Evolutionary conservation across 768 basidiomycete genomes (phyloP), one percentile per base, ranked within the genome.

Genomic region (Podaxis sp.): DNA sequence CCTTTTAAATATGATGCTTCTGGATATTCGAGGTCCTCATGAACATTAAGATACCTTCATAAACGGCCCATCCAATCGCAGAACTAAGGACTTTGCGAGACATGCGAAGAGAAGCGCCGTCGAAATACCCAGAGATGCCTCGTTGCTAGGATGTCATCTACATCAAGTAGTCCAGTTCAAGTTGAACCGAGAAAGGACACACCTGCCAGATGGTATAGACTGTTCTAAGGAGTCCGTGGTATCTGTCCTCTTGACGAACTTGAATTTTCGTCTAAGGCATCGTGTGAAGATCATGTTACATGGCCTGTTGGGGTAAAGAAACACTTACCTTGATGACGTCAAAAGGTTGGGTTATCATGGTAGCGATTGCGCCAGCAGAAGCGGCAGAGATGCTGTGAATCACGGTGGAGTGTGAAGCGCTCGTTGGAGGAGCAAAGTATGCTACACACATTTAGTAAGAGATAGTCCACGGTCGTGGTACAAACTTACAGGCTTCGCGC

Each of bases 21-120:
- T 35, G 57, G 23, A 36, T 50, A 23, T 47, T 47, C 23, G 56
- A 61, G 16, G 59, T 55, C 48, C 55, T 55, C 67, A 85, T 78
- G 60, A 87, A 77, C 68, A 90, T 82, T 28, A 92, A 74, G 23
- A 87, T 71, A 44, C 87, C 87, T 71, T 96, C 95, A 64, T 95
- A 97, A 0, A 94, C 89, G 2, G 85, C 90, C 95, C 95, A 97
- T 2, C 87, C 93, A 62, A 97, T 91, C 0, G 87, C 88, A n/a
- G 92, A 93, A 66, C 91, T 91, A 13, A 91, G 73, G 5, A 95
- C 86, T 71, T 98, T 98, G 40, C 93, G 83, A 3, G 88, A 87
- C 67, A 95, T 80, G 10, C 95, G 85, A 32, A 98, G 77, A 2
- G 89, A 87, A 16, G 86, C 82, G 2, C 95, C 95, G 61, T 94